Conservation (phyloP, 768 basidiomycete species). For the Lentinula lateritia region DNA sequence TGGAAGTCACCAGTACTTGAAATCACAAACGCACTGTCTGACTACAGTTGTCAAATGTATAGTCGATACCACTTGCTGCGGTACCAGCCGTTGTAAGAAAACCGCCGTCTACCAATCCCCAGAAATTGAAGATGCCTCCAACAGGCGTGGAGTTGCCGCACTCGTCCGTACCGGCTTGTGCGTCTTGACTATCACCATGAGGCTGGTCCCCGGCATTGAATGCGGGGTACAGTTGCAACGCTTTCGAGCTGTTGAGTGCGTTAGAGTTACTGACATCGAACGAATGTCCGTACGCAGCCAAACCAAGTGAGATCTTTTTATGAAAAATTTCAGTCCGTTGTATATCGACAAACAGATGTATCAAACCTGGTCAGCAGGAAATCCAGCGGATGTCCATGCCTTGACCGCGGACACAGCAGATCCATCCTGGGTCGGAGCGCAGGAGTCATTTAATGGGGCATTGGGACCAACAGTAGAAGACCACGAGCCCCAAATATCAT, state of each 20-base stretch:
- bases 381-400: constrained; percentile 70
- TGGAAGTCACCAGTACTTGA: neutral
- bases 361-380: constrained; percentile 48
- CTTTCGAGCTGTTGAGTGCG: constrained; percentile 26
- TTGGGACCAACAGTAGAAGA: constrained; percentile 67
- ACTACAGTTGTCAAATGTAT: constrained; percentile 60
- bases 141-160: constrained; percentile 35
- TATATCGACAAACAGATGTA: neutral
- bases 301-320: constrained; percentile 64
- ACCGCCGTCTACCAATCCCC: constrained; percentile 48
- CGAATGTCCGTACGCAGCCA: constrained; percentile 77
- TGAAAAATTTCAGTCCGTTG: neutral
- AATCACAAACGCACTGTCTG: constrained; percentile 50
- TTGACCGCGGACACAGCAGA: constrained; percentile 69
- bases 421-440: constrained; percentile 57
- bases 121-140: constrained; percentile 53
- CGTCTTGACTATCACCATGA: constrained; percentile 7
- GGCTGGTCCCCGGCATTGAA: constrained; percentile 44
- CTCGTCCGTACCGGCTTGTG: constrained; percentile 28
- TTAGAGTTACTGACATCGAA: constrained; percentile 38
- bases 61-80: constrained; percentile 44
- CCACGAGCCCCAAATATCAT: constrained; percentile 46
- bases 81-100: constrained; percentile 45
- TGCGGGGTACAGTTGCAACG: constrained; percentile 39
- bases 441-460: constrained; percentile 73